phyloP scores from a whole-genome alignment of 768 basidiomycete species.

The Tephrocybe rancida region DNA sequence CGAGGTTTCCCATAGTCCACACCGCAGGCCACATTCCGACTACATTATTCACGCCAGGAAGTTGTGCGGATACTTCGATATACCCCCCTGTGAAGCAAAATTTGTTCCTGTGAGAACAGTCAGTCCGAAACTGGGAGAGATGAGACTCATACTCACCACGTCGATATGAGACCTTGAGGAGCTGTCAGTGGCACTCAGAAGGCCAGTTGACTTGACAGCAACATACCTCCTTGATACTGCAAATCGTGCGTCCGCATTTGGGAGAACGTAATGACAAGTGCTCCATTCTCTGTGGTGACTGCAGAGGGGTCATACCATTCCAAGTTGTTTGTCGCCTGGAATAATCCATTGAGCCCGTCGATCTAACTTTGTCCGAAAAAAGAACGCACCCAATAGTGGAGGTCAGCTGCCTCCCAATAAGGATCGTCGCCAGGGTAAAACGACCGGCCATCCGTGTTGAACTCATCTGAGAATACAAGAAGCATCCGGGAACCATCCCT shows the following conservation, averaged over 20 bases:
- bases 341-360: background rate
- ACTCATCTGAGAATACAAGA: conserved; percentile 83
- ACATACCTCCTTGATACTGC: conserved; percentile 63
- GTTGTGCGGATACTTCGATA: conserved; percentile 59
- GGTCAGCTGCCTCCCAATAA: conserved; percentile 79
- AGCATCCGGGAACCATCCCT: conserved; percentile 56
- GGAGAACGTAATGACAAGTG: conserved; percentile 69
- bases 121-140: background rate
- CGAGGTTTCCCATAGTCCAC: conserved; percentile 72
- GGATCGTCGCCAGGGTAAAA: conserved; percentile 88
- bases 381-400: conserved; percentile 71
- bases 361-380: background rate
- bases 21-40: conserved; percentile 76
- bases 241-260: conserved; percentile 62
- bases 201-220: background rate
- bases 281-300: conserved; percentile 69
- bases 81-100: conserved; percentile 85
- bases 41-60: conserved; percentile 66
- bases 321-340: conserved; percentile 62
- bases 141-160: conserved; percentile 34
- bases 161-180: conserved; percentile 41
- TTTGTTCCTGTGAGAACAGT: conserved; percentile 58
- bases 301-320: conserved; percentile 90
- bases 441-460: conserved; percentile 71
- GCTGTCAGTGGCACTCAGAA: conserved; percentile 25